phyloP scores from a whole-genome alignment of 805 yeast species.

The Candida sanyiensis region DNA sequence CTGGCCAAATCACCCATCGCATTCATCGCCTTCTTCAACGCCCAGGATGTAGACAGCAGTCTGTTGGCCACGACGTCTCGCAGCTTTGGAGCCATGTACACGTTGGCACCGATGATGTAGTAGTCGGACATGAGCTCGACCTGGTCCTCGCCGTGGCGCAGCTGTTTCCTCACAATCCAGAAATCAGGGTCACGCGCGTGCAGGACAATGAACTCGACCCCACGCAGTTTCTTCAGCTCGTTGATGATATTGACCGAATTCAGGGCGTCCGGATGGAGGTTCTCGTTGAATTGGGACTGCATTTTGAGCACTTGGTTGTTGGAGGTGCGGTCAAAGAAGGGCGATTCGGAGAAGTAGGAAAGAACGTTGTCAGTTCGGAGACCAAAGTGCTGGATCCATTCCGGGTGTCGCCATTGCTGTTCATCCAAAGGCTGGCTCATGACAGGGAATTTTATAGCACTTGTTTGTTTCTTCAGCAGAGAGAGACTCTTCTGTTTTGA shows the following conservation, averaged over 20 bases:
- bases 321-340: slow-evolving; percentile 90
- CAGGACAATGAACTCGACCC: slow-evolving; percentile 76
- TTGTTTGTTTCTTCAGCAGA: no score
- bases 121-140: slow-evolving; percentile 63
- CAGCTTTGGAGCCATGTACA: slow-evolving; percentile 82
- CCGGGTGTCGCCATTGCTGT: slow-evolving; percentile 94
- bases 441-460: no score
- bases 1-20: slow-evolving; percentile 43
- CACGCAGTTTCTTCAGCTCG: slow-evolving; percentile 72
- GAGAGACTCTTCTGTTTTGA: no score
- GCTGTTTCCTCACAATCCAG: slow-evolving; percentile 86
- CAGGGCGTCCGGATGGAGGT: slow-evolving; percentile 24
- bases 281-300: slow-evolving; percentile 83
- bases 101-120: slow-evolving; percentile 85
- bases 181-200: slow-evolving; percentile 81
- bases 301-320: slow-evolving; percentile 91
- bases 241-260: slow-evolving; percentile 37
- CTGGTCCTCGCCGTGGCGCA: slow-evolving; percentile 48
- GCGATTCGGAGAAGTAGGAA: slow-evolving; percentile 90
- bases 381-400: slow-evolving; percentile 90
- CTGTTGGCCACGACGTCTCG: slow-evolving; percentile 70
- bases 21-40: slow-evolving; percentile 42
- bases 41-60: slow-evolving; percentile 30
- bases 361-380: slow-evolving; percentile 84
- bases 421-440: slow-evolving; percentile 56